Percentiles rank a stretch among this genome's conserved stretches.
These are phyloP conservation scores for Blepharisma undulans DNA, from an alignment of 169 alveolate species.

Conservation along the genomic window DNA sequence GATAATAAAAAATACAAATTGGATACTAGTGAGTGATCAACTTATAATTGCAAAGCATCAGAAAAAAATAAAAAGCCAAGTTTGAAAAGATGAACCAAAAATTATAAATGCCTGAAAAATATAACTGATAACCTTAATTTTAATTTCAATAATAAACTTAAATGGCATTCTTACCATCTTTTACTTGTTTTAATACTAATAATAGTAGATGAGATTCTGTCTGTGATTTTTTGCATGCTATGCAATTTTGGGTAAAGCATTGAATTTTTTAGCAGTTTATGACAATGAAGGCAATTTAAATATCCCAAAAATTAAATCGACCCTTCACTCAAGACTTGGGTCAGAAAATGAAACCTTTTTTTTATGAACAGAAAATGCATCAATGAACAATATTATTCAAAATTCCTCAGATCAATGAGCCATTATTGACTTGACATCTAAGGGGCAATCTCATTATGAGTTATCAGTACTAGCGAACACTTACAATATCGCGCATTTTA, in stretches of 20 bases:
- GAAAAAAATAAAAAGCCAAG: too few species aligned
- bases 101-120: too few species aligned
- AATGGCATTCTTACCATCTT: neutral
- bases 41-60: too few species aligned
- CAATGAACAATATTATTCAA: neutral
- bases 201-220: too few species aligned
- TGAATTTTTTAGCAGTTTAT: neutral
- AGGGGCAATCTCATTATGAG: neutral
- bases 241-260: neutral
- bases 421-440: neutral
- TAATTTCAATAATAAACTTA: too few species aligned
- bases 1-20: too few species aligned
- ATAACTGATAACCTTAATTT: too few species aligned
- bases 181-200: too few species aligned
- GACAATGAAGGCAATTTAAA: neutral
- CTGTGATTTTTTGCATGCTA: too few species aligned
- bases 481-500: neutral
- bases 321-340: neutral
- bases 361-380: neutral
- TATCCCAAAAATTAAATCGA: neutral
- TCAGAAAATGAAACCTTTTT: neutral
- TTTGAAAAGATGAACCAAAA: too few species aligned
- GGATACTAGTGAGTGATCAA: too few species aligned
- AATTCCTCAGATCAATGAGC: neutral
- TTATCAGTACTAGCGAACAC: neutral